Percentiles rank a stretch among this genome's conserved stretches.
Evolutionary conservation across 495 filamentous ascomycete genomes (phyloP).

Genomic region (Saxispiralis lemnorum): DNA sequence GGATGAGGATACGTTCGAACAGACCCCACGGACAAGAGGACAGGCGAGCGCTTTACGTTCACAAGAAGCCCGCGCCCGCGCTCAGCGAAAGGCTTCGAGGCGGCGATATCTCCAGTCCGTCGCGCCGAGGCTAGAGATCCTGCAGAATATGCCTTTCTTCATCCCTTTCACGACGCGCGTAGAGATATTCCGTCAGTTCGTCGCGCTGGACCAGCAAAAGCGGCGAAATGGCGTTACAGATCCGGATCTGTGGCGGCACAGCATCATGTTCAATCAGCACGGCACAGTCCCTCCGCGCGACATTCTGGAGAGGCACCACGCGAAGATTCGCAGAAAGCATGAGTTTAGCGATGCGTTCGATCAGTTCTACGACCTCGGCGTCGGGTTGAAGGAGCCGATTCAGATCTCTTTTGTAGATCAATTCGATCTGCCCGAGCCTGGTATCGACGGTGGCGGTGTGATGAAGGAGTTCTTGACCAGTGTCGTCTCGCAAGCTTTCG

Average conservation of each 20-base stretch:
- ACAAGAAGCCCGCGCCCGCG: conserved; percentile 23
- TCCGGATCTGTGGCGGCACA: conserved; percentile 61
- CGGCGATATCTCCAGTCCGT: conserved; percentile 55
- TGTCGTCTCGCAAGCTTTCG: conserved; percentile 75
- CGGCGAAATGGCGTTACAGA: conserved; percentile 61
- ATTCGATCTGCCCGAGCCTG: conserved; percentile 72
- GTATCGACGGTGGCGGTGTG: conserved; percentile 92
- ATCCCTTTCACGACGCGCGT: conserved; percentile 87
- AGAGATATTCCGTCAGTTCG: conserved; percentile 86
- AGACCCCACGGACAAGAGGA: neutral
- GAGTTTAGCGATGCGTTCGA: conserved; percentile 75
- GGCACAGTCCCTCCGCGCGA: conserved; percentile 23
- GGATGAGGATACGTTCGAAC: conserved; percentile 17
- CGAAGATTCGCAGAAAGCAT: conserved; percentile 60
- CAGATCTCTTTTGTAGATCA: conserved; percentile 93
- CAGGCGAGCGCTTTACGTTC: conserved; percentile 4
- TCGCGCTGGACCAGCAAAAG: conserved; percentile 55
- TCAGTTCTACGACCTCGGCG: conserved; percentile 65
- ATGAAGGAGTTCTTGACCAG: conserved; percentile 95
- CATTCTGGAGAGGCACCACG: conserved; percentile 53
- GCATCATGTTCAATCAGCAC: conserved; percentile 21
- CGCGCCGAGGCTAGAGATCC: conserved; percentile 70
- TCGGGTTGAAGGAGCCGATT: conserved; percentile 85
- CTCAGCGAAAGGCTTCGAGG: conserved; percentile 45
- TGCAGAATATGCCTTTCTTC: conserved; percentile 92